phyloP scores from a whole-genome alignment of 495 filamentous ascomycete genomes.

The Lasiosphaeria ovina region DNA sequence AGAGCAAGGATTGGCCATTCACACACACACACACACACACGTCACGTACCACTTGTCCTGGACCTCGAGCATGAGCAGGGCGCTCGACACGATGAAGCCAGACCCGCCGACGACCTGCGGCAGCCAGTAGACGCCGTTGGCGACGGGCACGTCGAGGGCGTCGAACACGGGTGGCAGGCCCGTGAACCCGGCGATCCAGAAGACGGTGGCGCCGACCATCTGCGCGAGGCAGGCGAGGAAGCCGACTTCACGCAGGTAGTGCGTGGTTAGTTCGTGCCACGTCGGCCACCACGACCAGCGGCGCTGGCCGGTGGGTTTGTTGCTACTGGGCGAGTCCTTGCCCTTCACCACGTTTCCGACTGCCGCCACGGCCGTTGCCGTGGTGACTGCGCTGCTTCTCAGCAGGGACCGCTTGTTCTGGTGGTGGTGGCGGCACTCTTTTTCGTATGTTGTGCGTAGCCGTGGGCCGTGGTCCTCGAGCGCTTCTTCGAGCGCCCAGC shows the following conservation, averaged over 20 bases:
- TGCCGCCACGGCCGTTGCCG: neutral
- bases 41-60: slow-evolving; percentile 55
- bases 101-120: slow-evolving; percentile 66
- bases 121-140: slow-evolving; percentile 62
- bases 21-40: no score
- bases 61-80: slow-evolving; percentile 68
- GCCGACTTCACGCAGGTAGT: slow-evolving; percentile 67
- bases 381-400: neutral
- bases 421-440: slow-evolving; percentile 56
- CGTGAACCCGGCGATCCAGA: slow-evolving; percentile 68
- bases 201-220: slow-evolving; percentile 60
- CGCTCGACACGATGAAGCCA: slow-evolving; percentile 60
- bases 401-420: slow-evolving; percentile 17
- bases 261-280: slow-evolving; percentile 52
- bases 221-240: slow-evolving; percentile 64
- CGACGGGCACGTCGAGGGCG: slow-evolving; percentile 26
- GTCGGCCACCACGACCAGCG: slow-evolving; percentile 63
- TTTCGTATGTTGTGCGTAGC: slow-evolving; percentile 30
- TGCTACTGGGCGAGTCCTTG: neutral
- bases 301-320: neutral
- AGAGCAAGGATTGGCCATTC: no score
- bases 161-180: slow-evolving; percentile 58
- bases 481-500: slow-evolving; percentile 62
- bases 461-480: slow-evolving; percentile 34
- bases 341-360: neutral